Base-by-base conservation (phyloP, 768 basidiomycete genomes). In the Auricularia sp. region DNA sequence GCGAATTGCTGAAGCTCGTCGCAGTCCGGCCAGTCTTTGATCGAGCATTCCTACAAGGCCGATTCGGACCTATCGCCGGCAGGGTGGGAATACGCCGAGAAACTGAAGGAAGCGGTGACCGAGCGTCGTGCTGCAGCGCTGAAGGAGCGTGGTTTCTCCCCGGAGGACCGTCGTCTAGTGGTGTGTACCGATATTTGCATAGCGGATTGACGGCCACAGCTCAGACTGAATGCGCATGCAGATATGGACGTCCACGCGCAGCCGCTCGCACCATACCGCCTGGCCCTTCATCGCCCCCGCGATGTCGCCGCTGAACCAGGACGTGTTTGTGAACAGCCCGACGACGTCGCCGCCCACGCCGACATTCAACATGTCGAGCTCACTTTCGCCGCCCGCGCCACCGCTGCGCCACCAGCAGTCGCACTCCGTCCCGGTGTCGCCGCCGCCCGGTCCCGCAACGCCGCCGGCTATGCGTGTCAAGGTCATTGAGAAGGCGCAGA, bases 11-110 rank as follows among this genome's bases (percentile, higher is more conserved):
- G 29, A 36, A 42, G 18, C 34, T 11, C 16, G 4, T 34, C 5
- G 51, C 69, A 97, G 94, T 96, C 95, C 18, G 97, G 97, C n/a
- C 94, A 95, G 81, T 96, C 93, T 12, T 80, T 98, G 65, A 94
- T 98, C 69, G 97, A 99, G 73, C 97, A 98, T 73, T 98, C 96
- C 4, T 98, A 95, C 81, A 96, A 95, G 77, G 95, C 97, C 43
- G 97, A 99, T 71, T 93, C 95, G 1, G 96, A 98, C 74, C 83
- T 99, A 10, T 97, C 95, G 1, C 90, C 91, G 2, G 88, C 87
- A 0, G 97, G 97, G 2, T 93, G 93, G 91, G 94, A 97, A 66
- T 99, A 99, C 68, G 88, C 95, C 2, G 90, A 92, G 68, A 82
- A 81, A 47, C 78, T 99, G 66, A 93, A 89, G 69, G 91, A 97